Conservation (phyloP, 805 yeast genomes). For the Candida maesae region DNA sequence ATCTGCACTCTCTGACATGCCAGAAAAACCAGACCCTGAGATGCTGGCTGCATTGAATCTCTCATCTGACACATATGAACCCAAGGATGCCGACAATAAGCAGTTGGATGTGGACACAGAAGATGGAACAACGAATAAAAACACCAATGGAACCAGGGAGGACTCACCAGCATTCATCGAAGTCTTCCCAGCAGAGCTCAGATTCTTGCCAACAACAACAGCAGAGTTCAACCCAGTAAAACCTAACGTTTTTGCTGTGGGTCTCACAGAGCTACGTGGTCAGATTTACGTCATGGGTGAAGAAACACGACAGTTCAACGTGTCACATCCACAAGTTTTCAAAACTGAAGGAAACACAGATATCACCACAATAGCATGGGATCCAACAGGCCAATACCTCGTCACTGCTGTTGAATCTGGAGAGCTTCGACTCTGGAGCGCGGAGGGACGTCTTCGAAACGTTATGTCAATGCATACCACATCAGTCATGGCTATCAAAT, state of each 20-base stretch:
- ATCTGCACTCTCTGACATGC: neutral
- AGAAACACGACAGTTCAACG: slow-evolving; percentile 14
- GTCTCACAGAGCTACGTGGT: slow-evolving; percentile 46
- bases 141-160: slow-evolving; percentile 9
- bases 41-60: neutral
- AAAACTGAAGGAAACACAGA: slow-evolving; percentile 16
- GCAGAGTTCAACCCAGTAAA: slow-evolving; percentile 56
- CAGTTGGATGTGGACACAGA: too few relatives aligned
- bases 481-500: slow-evolving; percentile 52
- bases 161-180: slow-evolving; percentile 28
- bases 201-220: slow-evolving; percentile 42
- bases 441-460: slow-evolving; percentile 61
- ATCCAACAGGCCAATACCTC: slow-evolving; percentile 57
- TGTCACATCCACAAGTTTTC: slow-evolving; percentile 34
- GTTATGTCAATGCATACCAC: slow-evolving; percentile 48
- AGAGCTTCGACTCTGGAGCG: slow-evolving; percentile 74
- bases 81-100: too few relatives aligned
- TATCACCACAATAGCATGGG: slow-evolving; percentile 50
- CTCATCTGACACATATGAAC: too few relatives aligned
- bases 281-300: slow-evolving; percentile 34
- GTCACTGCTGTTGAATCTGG: slow-evolving; percentile 68
- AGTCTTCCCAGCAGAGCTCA: slow-evolving; percentile 35
- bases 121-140: too few relatives aligned
- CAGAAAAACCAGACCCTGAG: neutral
- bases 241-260: slow-evolving; percentile 47